phyloP scores from a whole-genome alignment of 306 rosid species.

The Boehmeria nivea region DNA sequence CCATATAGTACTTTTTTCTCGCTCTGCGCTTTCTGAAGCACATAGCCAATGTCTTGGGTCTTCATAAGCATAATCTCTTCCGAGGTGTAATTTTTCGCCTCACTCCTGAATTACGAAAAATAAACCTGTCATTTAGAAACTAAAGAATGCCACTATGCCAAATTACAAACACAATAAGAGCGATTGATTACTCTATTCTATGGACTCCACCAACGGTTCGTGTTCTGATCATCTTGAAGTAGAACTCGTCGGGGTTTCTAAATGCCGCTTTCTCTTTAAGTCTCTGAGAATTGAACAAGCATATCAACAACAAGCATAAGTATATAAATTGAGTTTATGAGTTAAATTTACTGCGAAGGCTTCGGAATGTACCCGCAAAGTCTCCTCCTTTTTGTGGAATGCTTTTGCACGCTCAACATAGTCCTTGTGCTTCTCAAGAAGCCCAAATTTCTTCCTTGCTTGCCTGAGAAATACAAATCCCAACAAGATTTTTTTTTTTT shows the following conservation, averaged over 20 bases:
- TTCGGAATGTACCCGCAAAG: slow-evolving; percentile 41
- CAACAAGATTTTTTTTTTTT: background rate
- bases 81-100: slow-evolving; percentile 58
- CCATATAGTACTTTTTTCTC: slow-evolving; percentile 53
- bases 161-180: background rate
- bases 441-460: slow-evolving; percentile 60
- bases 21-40: slow-evolving; percentile 70
- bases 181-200: slow-evolving; percentile 37
- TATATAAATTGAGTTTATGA: background rate
- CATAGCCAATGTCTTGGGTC: slow-evolving; percentile 75
- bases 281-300: slow-evolving; percentile 36
- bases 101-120: slow-evolving; percentile 38
- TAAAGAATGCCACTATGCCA: background rate
- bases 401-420: slow-evolving; percentile 72
- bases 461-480: slow-evolving; percentile 31
- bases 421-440: slow-evolving; percentile 86
- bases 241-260: slow-evolving; percentile 72
- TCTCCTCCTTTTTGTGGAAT: slow-evolving; percentile 61
- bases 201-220: slow-evolving; percentile 65
- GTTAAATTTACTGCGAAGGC: background rate
- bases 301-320: slow-evolving; percentile 3
- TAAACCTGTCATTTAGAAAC: background rate
- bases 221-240: slow-evolving; percentile 64
- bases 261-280: slow-evolving; percentile 72
- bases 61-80: slow-evolving; percentile 79